Conservation (phyloP, 2,329 filamentous ascomycete genomes). For the Xylariomycetidae sp. region DNA sequence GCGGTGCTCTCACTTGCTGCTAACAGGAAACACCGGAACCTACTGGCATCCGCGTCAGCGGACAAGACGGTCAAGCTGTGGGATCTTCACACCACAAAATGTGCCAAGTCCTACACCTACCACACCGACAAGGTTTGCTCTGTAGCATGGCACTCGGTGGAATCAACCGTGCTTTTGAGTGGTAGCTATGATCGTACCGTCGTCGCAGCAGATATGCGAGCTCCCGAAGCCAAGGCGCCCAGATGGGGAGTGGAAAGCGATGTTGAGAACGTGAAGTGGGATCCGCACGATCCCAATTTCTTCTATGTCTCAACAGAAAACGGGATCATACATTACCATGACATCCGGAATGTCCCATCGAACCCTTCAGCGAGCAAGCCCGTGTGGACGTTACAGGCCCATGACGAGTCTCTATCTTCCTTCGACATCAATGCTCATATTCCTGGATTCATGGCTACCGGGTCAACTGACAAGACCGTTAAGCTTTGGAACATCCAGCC, state of each 20-base stretch:
- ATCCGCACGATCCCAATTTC: constrained; percentile 86
- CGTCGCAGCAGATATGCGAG: constrained; percentile 93
- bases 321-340: constrained; percentile 88
- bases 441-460: constrained; percentile 89
- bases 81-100: constrained; percentile 89
- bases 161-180: constrained; percentile 83
- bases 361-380: constrained; percentile 74
- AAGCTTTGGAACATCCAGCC: constrained; percentile 93
- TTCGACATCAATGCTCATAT: constrained; percentile 90
- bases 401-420: constrained; percentile 85
- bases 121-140: constrained; percentile 98
- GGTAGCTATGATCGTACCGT: constrained; percentile 94
- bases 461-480: constrained; percentile 88
- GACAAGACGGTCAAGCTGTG: constrained; percentile 98
- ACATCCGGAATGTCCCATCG: constrained; percentile 71
- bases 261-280: constrained; percentile 88
- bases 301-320: constrained; percentile 95
- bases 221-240: constrained; percentile 74
- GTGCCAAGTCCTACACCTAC: constrained; percentile 91
- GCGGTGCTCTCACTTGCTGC: constrained; percentile 86
- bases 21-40: constrained; percentile 89
- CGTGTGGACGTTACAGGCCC: constrained; percentile 91
- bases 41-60: constrained; percentile 90
- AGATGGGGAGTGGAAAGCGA: constrained; percentile 95
- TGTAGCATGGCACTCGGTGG: constrained; percentile 83